These are phyloP conservation scores for Ustilaginoidea virens DNA, from an alignment of 2,329 filamentous ascomycete genomes.

Conservation along the genomic window DNA sequence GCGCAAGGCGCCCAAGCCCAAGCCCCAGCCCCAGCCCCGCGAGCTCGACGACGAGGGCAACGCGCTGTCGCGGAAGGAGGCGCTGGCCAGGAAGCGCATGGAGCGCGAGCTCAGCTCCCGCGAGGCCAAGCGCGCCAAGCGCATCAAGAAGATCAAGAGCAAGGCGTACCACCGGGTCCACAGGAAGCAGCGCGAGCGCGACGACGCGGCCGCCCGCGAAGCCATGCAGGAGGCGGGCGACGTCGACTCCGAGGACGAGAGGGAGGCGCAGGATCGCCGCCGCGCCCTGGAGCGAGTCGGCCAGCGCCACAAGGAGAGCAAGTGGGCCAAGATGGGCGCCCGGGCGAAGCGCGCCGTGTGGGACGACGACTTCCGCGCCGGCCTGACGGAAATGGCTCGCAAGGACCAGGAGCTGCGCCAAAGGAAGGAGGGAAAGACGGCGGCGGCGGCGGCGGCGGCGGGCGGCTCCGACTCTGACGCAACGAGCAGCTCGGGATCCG, in stretches of 20 bases:
- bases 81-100: conserved; percentile 59
- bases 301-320: conserved; percentile 72
- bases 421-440: conserved; percentile 58
- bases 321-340: conserved; percentile 78
- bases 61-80: conserved; percentile 53
- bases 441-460: conserved; percentile 21
- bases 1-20: conserved; percentile 27
- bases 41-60: conserved; percentile 57
- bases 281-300: conserved; percentile 77
- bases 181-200: conserved; percentile 50
- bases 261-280: conserved; percentile 51
- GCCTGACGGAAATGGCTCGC: conserved; percentile 66
- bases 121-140: conserved; percentile 75
- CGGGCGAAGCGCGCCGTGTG: conserved; percentile 66
- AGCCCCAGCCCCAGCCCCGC: conserved; percentile 41
- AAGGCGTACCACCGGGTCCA: conserved; percentile 90
- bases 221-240: conserved; percentile 40
- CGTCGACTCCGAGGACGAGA: conserved; percentile 49
- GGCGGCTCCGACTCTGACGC: conserved; percentile 36
- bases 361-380: conserved; percentile 73
- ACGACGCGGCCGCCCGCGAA: conserved; percentile 36
- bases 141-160: conserved; percentile 98
- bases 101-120: conserved; percentile 75
- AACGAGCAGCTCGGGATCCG: conserved; percentile 41
- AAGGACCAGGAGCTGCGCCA: conserved; percentile 69